These are phyloP conservation scores for Lasiodiplodia sp. DNA, from an alignment of 2,329 filamentous ascomycete species.

Conservation along the genomic window DNA sequence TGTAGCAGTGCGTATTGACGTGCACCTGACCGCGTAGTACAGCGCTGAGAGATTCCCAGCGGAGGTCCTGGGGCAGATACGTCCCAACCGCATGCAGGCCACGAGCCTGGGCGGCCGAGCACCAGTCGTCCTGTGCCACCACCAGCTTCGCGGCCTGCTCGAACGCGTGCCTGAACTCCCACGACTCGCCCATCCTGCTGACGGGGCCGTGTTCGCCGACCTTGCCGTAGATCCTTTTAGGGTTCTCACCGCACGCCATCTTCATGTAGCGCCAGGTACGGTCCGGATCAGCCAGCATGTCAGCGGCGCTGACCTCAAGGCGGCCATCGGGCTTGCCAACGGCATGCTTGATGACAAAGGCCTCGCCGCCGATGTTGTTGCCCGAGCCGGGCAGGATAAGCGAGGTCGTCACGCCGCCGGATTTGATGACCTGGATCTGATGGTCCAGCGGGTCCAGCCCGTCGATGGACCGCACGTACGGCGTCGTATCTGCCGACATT, in stretches of 20 bases:
- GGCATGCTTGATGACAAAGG: constrained; percentile 72
- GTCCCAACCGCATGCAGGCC: constrained; percentile 60
- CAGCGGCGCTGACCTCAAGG: constrained; percentile 67
- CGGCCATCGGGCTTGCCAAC: constrained; percentile 67
- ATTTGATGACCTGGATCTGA: constrained; percentile 74
- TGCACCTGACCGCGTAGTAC: constrained; percentile 72
- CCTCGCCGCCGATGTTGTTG: constrained; percentile 78
- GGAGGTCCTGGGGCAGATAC: constrained; percentile 68
- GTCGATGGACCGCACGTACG: constrained; percentile 72
- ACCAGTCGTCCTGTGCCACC: constrained; percentile 73
- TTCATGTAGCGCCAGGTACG: constrained; percentile 75
- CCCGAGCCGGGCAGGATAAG: constrained; percentile 71
- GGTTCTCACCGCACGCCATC: constrained; percentile 78
- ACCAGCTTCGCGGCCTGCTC: constrained; percentile 67
- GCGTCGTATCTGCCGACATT: constrained; percentile 68
- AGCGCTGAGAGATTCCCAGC: constrained; percentile 69
- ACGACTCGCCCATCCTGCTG: constrained; percentile 72
- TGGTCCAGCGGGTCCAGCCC: constrained; percentile 68
- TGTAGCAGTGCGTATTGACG: constrained; percentile 77
- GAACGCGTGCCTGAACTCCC: constrained; percentile 72
- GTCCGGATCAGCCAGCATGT: constrained; percentile 72
- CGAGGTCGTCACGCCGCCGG: constrained; percentile 74
- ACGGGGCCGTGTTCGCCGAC: constrained; percentile 62
- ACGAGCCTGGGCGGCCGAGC: constrained; percentile 59
- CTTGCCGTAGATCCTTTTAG: constrained; percentile 68